Evolutionary conservation across 2,329 filamentous ascomycete species (phyloP), one percentile per base, ranked within the genome.

Genomic region (Aspergillus clavatus): DNA sequence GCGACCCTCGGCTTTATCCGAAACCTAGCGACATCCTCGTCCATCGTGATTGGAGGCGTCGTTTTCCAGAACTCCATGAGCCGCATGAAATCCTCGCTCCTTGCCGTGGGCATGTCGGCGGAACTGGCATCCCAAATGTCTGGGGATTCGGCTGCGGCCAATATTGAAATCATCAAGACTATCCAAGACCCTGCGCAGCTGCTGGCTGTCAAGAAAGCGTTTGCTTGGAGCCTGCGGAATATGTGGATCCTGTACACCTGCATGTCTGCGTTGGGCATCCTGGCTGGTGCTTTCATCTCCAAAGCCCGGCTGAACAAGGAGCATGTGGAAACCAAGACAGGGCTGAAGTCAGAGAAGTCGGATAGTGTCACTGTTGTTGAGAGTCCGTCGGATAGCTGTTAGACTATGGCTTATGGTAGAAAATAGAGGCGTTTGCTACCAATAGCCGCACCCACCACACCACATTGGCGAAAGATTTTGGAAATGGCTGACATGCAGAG

Each of bases 11-110:
- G 69, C 0, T 78, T 81, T 48, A 73, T 83, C 6, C 80, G 86
- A 16, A 84, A 86, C 54, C 70, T 89, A 3, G 82, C 81, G 7
- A 86, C 82, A 0, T 77, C 82, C 2, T 77, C 83, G 16, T 82
- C 81, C 0, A 77, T 89, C 42, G 84, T 88, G 1, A 73, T 89
- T 29, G 87, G 87, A 19, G 82, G 84, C n/a, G 84, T 88, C 36
- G 77, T 90, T 28, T 89, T 90, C 69, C 83, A 88, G 66, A 89
- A 90, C 61, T 63, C 23, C 41, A 67, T 66, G 64, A 35, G 42
- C 36, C 29, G 40, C 42, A 39, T 36, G 16, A 46, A 42, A 10
- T 26, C 36, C 2, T 22, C 22, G 7, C 84, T 27, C 76, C 80
- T 11, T 76, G 84, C 16, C 82, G 79, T 57, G 4, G 61, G 66